Evolutionary conservation across 2,329 filamentous ascomycete species (phyloP).

Genomic region (Diplodia sapinea): DNA sequence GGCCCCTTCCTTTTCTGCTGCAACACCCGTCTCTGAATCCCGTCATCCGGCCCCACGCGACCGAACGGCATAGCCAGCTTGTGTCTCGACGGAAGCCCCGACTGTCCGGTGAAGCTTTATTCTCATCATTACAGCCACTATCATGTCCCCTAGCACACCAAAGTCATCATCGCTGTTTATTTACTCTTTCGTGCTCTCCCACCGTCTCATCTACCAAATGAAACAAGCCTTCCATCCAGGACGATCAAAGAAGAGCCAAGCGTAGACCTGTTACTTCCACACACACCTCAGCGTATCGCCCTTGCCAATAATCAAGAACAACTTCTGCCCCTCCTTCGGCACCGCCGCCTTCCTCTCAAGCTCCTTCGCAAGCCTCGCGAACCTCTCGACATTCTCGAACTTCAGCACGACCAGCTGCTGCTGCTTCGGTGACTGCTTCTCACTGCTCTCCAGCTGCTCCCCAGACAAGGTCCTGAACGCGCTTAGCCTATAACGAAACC

Average conservation of each 20-base stretch:
- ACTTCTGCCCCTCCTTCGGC: not conserved
- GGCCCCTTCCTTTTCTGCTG: not conserved
- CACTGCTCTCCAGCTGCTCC: no score
- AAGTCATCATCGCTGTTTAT: not conserved
- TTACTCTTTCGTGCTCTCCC: not conserved
- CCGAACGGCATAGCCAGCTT: not conserved
- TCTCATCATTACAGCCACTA: not conserved
- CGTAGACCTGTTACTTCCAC: slow-evolving; percentile 1
- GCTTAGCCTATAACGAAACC: not conserved
- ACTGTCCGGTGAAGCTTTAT: not conserved
- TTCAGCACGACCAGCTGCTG: slow-evolving; percentile 1
- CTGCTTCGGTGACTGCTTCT: not conserved
- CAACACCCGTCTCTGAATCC: not conserved
- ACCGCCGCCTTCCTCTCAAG: not conserved
- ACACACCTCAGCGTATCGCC: not conserved
- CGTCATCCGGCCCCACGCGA: not conserved
- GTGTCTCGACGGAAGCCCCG: not conserved
- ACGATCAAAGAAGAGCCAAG: not conserved
- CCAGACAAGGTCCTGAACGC: not conserved
- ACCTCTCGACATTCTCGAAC: slow-evolving; percentile 5
- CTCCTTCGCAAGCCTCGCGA: not conserved
- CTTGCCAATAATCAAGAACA: slow-evolving; percentile 22
- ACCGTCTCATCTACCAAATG: not conserved
- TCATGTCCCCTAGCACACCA: not conserved
- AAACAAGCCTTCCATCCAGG: not conserved